Conservation (phyloP, 75 land plant species). For the Selaginella moellendorffii region DNA sequence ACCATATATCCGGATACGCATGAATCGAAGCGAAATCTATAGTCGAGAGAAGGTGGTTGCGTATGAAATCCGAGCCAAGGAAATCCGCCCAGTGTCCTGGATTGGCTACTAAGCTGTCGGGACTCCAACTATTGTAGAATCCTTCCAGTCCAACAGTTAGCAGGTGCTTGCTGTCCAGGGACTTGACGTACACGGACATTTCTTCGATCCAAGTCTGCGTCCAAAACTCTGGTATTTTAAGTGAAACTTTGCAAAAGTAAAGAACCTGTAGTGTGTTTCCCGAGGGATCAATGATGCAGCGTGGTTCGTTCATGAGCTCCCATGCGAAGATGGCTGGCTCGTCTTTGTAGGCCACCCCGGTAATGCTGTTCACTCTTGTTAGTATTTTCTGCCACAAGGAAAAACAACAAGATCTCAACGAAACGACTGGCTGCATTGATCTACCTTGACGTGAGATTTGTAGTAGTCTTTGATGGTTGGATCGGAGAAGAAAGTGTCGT, state of each 20-base stretch:
- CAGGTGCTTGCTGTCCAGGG: not conserved
- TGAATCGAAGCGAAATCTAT: constrained; percentile 4
- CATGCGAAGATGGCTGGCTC: constrained; percentile 78
- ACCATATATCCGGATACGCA: constrained; percentile 7
- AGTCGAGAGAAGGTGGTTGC: not conserved
- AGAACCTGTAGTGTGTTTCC: constrained; percentile 52
- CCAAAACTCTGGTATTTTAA: not conserved
- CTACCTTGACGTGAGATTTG: constrained; percentile 40
- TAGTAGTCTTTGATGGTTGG: constrained; percentile 29
- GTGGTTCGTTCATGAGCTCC: constrained; percentile 84
- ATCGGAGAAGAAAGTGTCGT: constrained; percentile 39
- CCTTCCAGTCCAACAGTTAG: constrained; percentile 7
- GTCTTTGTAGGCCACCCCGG: constrained; percentile 43
- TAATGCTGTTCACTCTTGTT: constrained; percentile 52
- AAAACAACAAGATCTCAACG: too few species aligned
- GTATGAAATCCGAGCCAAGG: constrained; percentile 3
- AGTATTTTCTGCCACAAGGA: constrained; percentile 33
- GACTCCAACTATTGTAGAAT: constrained; percentile 1
- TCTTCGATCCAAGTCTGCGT: constrained; percentile 4
- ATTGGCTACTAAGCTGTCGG: constrained; percentile 1
- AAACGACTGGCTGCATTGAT: not conserved
- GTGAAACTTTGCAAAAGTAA: not conserved
- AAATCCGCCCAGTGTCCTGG: constrained; percentile 7
- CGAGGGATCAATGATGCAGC: constrained; percentile 37
- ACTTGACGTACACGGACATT: constrained; percentile 6